Evolutionary conservation across 257 asterid species (phyloP).

Genomic region (Mentha longifolia): DNA sequence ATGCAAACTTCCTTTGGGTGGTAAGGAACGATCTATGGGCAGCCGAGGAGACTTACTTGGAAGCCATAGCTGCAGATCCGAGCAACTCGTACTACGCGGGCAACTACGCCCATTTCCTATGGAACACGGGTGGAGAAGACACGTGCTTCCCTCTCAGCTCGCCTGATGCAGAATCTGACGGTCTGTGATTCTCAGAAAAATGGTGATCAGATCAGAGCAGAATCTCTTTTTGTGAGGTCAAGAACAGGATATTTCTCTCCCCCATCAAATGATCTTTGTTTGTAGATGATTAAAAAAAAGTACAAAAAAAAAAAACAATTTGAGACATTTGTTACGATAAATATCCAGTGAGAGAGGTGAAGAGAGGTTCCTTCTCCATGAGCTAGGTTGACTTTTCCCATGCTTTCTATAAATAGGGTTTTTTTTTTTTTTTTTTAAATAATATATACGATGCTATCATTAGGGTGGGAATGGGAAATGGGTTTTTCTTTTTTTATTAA

Average conservation of each 20-base stretch:
- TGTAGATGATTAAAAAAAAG: background rate
- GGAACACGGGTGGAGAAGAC: slow-evolving; percentile 97
- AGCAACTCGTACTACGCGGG: slow-evolving; percentile 73
- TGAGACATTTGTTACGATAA: slow-evolving; percentile 18
- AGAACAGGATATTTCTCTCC: background rate
- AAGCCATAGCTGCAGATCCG: slow-evolving; percentile 81
- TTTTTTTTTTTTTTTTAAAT: background rate
- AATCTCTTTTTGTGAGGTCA: slow-evolving; percentile 4
- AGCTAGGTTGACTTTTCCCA: slow-evolving; percentile 31
- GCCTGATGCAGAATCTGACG: slow-evolving; percentile 39
- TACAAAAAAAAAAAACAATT: background rate
- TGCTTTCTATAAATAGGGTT: slow-evolving; percentile 15
- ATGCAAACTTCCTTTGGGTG: slow-evolving; percentile 87
- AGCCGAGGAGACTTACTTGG: slow-evolving; percentile 82
- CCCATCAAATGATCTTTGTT: background rate
- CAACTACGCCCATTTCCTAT: slow-evolving; percentile 85
- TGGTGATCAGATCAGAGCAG: background rate
- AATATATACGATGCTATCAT: slow-evolving; percentile 1
- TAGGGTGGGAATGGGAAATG: background rate
- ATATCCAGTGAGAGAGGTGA: slow-evolving; percentile 30
- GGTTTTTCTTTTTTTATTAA: background rate
- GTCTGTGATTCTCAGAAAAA: slow-evolving; percentile 27
- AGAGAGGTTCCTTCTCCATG: slow-evolving; percentile 24
- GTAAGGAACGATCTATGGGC: slow-evolving; percentile 81
- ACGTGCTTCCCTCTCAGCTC: slow-evolving; percentile 83